A percentile compares a stretch with the other conserved stretches of the same genome.
Evolutionary conservation across 1,139 yeast genomes (phyloP).

Genomic region (Pichia kudriavzevii): DNA sequence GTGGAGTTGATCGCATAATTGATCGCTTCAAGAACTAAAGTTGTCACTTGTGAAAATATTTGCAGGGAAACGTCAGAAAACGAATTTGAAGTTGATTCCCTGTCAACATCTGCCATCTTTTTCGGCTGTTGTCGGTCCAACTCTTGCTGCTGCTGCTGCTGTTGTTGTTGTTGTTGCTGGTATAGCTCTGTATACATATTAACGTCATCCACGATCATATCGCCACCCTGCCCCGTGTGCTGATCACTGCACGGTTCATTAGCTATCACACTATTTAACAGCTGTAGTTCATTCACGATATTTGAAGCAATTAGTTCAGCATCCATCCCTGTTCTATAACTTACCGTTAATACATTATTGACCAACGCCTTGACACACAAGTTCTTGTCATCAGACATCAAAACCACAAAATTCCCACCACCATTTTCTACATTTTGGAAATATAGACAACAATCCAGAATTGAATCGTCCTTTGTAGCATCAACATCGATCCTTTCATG

Average conservation of each 20-base stretch:
- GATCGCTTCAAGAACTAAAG: slow-evolving; percentile 39
- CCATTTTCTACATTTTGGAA: slow-evolving; percentile 33
- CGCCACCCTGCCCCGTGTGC: no score
- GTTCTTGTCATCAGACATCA: slow-evolving; percentile 77
- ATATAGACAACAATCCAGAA: slow-evolving; percentile 75
- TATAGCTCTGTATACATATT: slow-evolving; percentile 9
- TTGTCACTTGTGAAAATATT: slow-evolving; percentile 37
- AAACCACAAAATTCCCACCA: slow-evolving; percentile 44
- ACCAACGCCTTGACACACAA: slow-evolving; percentile 70
- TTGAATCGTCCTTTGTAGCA: slow-evolving; percentile 66
- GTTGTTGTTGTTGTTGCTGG: not conserved
- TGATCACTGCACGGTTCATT: no score
- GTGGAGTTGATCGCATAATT: slow-evolving; percentile 46
- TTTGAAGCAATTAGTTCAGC: slow-evolving; percentile 51
- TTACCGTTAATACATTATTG: slow-evolving; percentile 61
- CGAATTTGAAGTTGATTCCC: not conserved
- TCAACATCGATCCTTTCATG: slow-evolving; percentile 41
- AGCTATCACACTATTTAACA: no score
- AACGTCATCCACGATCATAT: no score
- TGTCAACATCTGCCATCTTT: not conserved
- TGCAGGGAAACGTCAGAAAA: slow-evolving; percentile 7
- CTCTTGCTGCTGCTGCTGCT: not conserved
- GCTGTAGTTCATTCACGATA: slow-evolving; percentile 42
- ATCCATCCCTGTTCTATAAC: slow-evolving; percentile 52
- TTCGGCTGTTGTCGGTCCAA: not conserved